phyloP scores from a whole-genome alignment of 495 filamentous ascomycete species.

The Lophiostoma macrostomum region DNA sequence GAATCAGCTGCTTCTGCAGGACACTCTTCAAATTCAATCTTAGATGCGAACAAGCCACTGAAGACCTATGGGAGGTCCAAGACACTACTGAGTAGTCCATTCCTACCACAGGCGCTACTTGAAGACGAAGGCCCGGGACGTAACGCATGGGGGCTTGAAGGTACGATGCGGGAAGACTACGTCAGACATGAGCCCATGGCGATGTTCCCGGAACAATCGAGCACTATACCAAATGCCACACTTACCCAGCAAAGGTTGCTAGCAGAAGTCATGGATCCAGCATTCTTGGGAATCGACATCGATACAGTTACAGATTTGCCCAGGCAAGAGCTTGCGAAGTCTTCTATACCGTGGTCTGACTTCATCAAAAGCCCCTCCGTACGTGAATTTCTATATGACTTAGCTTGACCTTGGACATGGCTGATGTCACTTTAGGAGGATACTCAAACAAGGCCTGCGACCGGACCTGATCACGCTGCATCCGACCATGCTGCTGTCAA shows the following conservation, averaged over 20 bases:
- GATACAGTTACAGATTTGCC: neutral
- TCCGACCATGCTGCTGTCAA: too few species aligned
- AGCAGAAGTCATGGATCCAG: conserved; percentile 21
- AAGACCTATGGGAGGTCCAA: conserved; percentile 15
- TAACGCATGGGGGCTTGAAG: conserved; percentile 10
- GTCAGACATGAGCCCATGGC: conserved; percentile 25
- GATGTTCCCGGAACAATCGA: conserved; percentile 30
- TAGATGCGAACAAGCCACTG: neutral
- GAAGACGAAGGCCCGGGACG: neutral
- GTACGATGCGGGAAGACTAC: conserved; percentile 18
- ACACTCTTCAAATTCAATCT: neutral
- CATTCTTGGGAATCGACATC: conserved; percentile 13
- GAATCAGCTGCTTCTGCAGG: neutral
- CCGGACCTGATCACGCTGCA: too few species aligned
- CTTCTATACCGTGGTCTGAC: conserved; percentile 34
- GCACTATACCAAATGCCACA: conserved; percentile 33
- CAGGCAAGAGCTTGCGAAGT: conserved; percentile 16
- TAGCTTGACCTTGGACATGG: too few species aligned
- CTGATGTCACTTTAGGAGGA: too few species aligned
- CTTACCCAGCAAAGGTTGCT: conserved; percentile 32
- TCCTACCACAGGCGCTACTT: neutral
- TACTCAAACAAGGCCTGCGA: too few species aligned
- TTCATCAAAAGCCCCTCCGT: conserved; percentile 24
- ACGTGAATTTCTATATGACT: neutral
- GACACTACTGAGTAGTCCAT: conserved; percentile 6